These are phyloP conservation scores for Ogataea paradorogensis DNA, from an alignment of 805 yeast species.

Conservation along the genomic window DNA sequence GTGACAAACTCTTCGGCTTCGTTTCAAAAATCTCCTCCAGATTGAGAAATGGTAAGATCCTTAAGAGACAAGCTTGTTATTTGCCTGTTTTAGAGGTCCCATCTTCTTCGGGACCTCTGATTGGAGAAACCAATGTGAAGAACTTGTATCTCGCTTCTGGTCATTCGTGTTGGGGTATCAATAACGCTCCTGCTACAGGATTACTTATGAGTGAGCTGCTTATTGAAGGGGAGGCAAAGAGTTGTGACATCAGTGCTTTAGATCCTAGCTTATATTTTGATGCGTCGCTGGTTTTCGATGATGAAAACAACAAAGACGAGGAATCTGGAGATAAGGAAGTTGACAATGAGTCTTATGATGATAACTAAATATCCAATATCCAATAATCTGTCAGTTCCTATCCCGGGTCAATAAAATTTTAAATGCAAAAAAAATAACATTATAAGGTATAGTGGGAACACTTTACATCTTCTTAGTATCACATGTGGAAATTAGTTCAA, in stretches of 20 bases:
- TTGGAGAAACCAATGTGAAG: conserved; percentile 88
- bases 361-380: too few species aligned
- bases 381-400: conserved; percentile 2
- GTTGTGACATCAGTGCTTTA: conserved; percentile 77
- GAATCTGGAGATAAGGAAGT: background rate
- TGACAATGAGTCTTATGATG: conserved; percentile 10
- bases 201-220: conserved; percentile 82
- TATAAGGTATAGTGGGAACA: conserved; percentile 6
- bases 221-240: conserved; percentile 73
- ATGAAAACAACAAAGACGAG: conserved; percentile 13
- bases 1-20: conserved; percentile 80
- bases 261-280: conserved; percentile 89
- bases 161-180: conserved; percentile 98
- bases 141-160: conserved; percentile 82
- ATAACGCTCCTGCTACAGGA: conserved; percentile 98
- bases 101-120: conserved; percentile 85
- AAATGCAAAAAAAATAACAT: conserved; percentile 4
- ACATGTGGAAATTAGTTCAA: conserved; percentile 36
- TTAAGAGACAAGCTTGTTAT: conserved; percentile 90
- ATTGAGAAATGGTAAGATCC: conserved; percentile 68
- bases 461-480: background rate
- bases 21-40: conserved; percentile 75
- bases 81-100: conserved; percentile 93
- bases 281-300: conserved; percentile 45
- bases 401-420: conserved; percentile 6